Percentiles rank a stretch among this genome's conserved stretches.
These are phyloP conservation scores for Sapria himalayana DNA, from an alignment of 345 rosid species.

Conservation along the genomic window DNA sequence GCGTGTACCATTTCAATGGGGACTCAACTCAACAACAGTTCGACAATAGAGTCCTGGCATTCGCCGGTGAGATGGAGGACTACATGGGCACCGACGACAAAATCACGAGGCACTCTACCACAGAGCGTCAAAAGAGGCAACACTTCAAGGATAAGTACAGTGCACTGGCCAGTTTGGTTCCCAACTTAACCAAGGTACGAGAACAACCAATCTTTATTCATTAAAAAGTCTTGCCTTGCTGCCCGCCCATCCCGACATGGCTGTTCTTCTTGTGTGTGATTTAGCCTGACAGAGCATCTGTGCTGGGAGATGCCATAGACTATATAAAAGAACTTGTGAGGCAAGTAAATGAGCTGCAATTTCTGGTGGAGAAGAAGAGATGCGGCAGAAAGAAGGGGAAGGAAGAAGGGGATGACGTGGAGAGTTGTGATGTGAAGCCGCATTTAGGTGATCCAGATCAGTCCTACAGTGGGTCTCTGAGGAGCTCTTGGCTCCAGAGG, in stretches of 20 bases:
- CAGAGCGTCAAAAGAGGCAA: slow-evolving; percentile 50
- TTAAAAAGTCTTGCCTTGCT: background rate
- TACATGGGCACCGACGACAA: slow-evolving; percentile 25
- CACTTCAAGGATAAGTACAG: slow-evolving; percentile 36
- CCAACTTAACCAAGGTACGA: slow-evolving; percentile 51
- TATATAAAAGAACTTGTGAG: slow-evolving; percentile 57
- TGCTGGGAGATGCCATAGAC: slow-evolving; percentile 58
- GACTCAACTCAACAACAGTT: slow-evolving; percentile 14
- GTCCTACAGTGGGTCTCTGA: slow-evolving; percentile 27
- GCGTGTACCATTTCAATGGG: slow-evolving; percentile 15
- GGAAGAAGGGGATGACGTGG: slow-evolving; percentile 27
- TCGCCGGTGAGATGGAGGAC: slow-evolving; percentile 19
- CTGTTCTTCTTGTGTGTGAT: background rate
- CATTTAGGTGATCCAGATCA: slow-evolving; percentile 24
- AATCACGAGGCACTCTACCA: slow-evolving; percentile 31
- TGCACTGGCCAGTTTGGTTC: slow-evolving; percentile 42
- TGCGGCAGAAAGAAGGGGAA: slow-evolving; percentile 29
- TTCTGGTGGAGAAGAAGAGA: slow-evolving; percentile 59
- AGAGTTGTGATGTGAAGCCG: slow-evolving; percentile 19
- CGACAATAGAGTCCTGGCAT: slow-evolving; percentile 27
- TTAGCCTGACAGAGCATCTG: slow-evolving; percentile 65
- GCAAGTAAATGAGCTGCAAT: slow-evolving; percentile 49
- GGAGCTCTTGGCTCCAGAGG: slow-evolving; percentile 83
- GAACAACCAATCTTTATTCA: background rate
- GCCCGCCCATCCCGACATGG: background rate